Evolutionary conservation across 352 stramenopile genomes (phyloP).

Genomic region (Phytophthora cryptogea): DNA sequence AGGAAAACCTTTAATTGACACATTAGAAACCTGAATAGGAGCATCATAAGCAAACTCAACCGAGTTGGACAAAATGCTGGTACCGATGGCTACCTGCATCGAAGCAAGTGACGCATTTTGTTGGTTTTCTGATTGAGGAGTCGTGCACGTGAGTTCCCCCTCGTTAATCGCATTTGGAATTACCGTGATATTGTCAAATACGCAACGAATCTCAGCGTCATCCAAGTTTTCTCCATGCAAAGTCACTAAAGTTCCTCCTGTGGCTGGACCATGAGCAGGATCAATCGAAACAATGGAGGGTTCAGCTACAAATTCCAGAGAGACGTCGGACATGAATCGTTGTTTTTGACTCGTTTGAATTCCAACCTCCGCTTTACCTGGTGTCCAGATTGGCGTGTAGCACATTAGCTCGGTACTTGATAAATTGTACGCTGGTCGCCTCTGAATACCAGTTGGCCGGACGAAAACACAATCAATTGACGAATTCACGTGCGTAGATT

Average conservation of each 20-base stretch:
- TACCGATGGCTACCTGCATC: conserved; percentile 18
- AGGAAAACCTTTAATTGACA: conserved; percentile 21
- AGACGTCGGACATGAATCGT: conserved; percentile 19
- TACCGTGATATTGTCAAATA: conserved; percentile 31
- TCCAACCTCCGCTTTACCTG: conserved; percentile 30
- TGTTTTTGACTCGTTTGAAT: conserved; percentile 31
- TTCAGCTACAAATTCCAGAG: conserved; percentile 29
- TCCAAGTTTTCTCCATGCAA: conserved; percentile 29
- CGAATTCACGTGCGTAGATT: conserved; percentile 8
- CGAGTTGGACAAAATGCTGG: conserved; percentile 30
- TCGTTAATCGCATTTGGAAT: conserved; percentile 20
- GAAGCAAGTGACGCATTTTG: conserved; percentile 2
- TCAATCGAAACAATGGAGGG: conserved; percentile 27
- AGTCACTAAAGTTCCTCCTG: conserved; percentile 33
- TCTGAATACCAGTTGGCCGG: conserved; percentile 9
- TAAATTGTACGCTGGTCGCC: conserved; percentile 30
- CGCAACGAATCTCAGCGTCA: conserved; percentile 19
- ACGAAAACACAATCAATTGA: conserved; percentile 48
- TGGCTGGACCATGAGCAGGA: conserved; percentile 30
- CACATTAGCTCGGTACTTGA: conserved; percentile 29
- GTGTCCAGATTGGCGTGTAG: conserved; percentile 33
- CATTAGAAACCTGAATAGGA: conserved; percentile 19
- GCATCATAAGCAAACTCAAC: conserved; percentile 36
- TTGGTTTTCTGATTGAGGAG: conserved; percentile 13
- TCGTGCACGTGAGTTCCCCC: conserved; percentile 26